Percentiles rank a stretch among this genome's conserved stretches.
Evolutionary conservation across 192 early-diverging fungal species (phyloP).

Genomic region (Rhizophagus clarus): DNA sequence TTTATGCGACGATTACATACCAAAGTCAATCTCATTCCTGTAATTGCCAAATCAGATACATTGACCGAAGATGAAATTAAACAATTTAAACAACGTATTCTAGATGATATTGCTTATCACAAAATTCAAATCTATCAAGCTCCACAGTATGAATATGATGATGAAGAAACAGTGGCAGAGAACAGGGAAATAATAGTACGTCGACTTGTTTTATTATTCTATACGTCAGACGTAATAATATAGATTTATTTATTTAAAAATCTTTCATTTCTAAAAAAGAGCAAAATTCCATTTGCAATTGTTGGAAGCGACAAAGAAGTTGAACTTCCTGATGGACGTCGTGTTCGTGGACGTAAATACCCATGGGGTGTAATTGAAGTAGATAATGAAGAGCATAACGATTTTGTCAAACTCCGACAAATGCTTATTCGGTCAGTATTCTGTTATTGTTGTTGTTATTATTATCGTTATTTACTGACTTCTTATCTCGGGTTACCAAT

Average conservation of each 20-base stretch:
- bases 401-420: conserved; percentile 94
- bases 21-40: conserved; percentile 86
- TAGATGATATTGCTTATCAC: conserved; percentile 80
- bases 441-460: neutral
- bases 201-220: neutral
- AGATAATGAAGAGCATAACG: conserved; percentile 95
- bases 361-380: conserved; percentile 97
- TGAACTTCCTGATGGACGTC: conserved; percentile 77
- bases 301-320: conserved; percentile 90
- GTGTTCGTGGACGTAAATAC: conserved; percentile 87
- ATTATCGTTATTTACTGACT: conserved; percentile 41
- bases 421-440: conserved; percentile 67
- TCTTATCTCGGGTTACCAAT: neutral
- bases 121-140: conserved; percentile 89
- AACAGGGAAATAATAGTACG: conserved; percentile 79
- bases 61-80: conserved; percentile 80
- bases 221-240: neutral
- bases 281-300: conserved; percentile 95
- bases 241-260: neutral
- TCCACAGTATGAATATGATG: conserved; percentile 80
- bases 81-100: conserved; percentile 83
- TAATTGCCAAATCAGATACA: conserved; percentile 90
- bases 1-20: conserved; percentile 93
- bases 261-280: conserved; percentile 41
- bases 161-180: conserved; percentile 76